A percentile compares a stretch with the other conserved stretches of the same genome.
These are phyloP conservation scores for Trichosanthes cucumerina DNA, from an alignment of 306 rosid genomes.

Conservation along the genomic window DNA sequence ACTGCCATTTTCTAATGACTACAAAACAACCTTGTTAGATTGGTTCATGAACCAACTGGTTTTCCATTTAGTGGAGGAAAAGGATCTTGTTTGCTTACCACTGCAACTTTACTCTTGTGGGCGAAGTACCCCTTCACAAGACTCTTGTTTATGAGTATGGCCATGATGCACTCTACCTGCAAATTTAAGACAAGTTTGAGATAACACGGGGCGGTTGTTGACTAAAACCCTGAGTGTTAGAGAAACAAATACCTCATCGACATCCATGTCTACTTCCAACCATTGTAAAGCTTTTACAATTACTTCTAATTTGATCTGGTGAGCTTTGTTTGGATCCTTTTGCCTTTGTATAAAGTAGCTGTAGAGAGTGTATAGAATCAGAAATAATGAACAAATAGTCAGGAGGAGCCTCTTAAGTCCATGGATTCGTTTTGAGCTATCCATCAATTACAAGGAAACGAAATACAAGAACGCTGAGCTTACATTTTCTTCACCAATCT, in stretches of 20 bases:
- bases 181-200: slow-evolving; percentile 7
- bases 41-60: slow-evolving; percentile 54
- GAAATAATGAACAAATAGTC: neutral
- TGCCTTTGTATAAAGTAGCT: slow-evolving; percentile 88
- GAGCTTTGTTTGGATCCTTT: slow-evolving; percentile 82
- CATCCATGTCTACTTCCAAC: slow-evolving; percentile 90
- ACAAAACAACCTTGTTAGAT: neutral
- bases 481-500: slow-evolving; percentile 91
- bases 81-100: slow-evolving; percentile 91
- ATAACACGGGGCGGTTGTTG: neutral
- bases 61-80: slow-evolving; percentile 85
- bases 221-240: neutral
- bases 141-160: slow-evolving; percentile 72
- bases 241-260: slow-evolving; percentile 60
- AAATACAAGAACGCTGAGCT: slow-evolving; percentile 10
- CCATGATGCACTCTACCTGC: slow-evolving; percentile 96
- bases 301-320: slow-evolving; percentile 89
- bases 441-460: neutral
- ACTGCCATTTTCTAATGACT: neutral
- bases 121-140: slow-evolving; percentile 90
- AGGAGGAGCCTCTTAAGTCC: neutral
- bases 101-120: slow-evolving; percentile 93
- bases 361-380: slow-evolving; percentile 9
- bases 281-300: slow-evolving; percentile 84
- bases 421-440: neutral